A percentile compares a stretch with the other conserved stretches of the same genome.
Evolutionary conservation across 2,329 filamentous ascomycete species (phyloP).

Genomic region (Amesomyces nigricolor): DNA sequence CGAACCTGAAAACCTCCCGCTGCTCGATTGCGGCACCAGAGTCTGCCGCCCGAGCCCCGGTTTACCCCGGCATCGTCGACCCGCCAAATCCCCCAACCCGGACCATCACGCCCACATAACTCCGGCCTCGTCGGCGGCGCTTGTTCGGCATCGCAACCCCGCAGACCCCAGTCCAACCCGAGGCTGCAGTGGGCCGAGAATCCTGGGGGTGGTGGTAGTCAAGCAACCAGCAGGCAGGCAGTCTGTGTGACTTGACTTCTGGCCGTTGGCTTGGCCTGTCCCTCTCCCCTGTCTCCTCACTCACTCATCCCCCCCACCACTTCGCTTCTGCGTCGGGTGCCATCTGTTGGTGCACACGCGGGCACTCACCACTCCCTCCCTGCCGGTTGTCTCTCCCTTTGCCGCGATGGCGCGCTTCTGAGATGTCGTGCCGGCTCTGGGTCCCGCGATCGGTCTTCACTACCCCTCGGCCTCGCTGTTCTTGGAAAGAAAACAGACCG

Average conservation of each 20-base stretch:
- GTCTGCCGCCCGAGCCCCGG: neutral
- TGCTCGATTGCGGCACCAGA: neutral
- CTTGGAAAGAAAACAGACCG: constrained; percentile 2
- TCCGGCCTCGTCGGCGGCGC: constrained; percentile 6
- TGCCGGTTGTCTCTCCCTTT: constrained; percentile 10
- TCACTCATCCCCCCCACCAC: constrained; percentile 5
- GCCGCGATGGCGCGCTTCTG: constrained; percentile 26
- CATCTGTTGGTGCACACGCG: constrained; percentile 18
- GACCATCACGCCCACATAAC: neutral
- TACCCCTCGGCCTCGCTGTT: constrained; percentile 9
- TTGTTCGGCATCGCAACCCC: constrained; percentile 2
- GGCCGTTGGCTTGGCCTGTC: constrained; percentile 17
- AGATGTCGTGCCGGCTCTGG: constrained; percentile 19
- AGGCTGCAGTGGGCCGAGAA: constrained; percentile 1
- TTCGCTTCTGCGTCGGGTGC: constrained; percentile 22
- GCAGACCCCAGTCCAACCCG: neutral
- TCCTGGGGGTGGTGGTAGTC: constrained; percentile 19
- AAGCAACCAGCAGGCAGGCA: constrained; percentile 1
- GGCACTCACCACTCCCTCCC: constrained; percentile 15
- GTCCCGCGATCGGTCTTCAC: constrained; percentile 4
- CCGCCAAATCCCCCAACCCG: neutral
- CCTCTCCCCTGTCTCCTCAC: constrained; percentile 8
- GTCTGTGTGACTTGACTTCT: constrained; percentile 16
- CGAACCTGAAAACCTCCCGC: neutral
- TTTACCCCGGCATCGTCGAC: neutral